Evolutionary conservation across 2,329 filamentous ascomycete genomes (phyloP), one percentile per base, ranked within the genome.

Genomic region (Geoglossum cookeanum): DNA sequence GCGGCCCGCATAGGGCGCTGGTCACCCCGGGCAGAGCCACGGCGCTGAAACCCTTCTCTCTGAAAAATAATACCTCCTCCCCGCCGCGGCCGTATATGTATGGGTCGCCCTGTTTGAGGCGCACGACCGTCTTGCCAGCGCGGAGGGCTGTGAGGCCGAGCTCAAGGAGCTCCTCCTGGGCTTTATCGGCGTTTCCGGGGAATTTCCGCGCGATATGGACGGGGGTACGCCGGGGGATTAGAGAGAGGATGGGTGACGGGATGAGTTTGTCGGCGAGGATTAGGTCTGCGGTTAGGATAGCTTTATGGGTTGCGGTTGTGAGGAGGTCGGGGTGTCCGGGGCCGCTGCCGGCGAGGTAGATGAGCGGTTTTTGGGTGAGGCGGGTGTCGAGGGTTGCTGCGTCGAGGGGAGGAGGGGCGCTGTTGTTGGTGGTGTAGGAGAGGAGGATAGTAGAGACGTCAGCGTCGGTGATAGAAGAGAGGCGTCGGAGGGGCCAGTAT

Each of bases 151-250:
- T 78, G 1, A 95, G 74, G 0, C 88, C 92, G 63, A 87, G 77
- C 56, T 82, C 77, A 2, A 94, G 78, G 3, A 98, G 80, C 69
- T 98, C 92, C 65, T 90, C 82, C 68, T 98, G 92, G 0, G 92
- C 92, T 49, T 81, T 81, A 64, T 98, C 92, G 45, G 92, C 92
- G 69, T 98, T 97, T 27, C 92, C 92, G 0, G 92, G 92, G 70
- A 98, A 98, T 68, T 98, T 98, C 65, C 90, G 85, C 3, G 92
- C 91, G 64, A 98, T 98, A 64, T 87, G 82, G 11, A 97, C 84
- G 8, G 85, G 83, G 7, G 90, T 94, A 57, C 91, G 81, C 39
- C 92, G 87, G 1, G 92, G 92, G 58, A 97, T 85, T 15, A 98
- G 79, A 61, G 91, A 87, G 8, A 98, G 76, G 2, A 98, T 87